Conservation (phyloP, 2,329 filamentous ascomycete genomes). For the Cladophialophora yegresii region DNA sequence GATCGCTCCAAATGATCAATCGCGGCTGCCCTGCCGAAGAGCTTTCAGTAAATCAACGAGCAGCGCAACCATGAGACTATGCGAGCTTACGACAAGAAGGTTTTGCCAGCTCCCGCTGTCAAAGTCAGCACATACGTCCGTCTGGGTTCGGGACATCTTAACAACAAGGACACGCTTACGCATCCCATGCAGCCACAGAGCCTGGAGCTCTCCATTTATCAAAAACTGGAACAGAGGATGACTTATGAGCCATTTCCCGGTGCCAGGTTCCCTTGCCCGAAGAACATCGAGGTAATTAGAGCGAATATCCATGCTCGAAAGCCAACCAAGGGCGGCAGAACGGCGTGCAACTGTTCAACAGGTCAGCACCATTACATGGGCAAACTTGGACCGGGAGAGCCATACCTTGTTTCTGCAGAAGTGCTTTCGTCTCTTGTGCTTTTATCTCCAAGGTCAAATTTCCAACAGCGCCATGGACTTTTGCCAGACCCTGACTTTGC, state of each 20-base stretch:
- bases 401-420: not conserved
- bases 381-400: not conserved
- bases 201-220: constrained; percentile 11
- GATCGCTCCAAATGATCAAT: not conserved
- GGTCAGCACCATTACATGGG: not conserved
- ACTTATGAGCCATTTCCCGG: constrained; percentile 24
- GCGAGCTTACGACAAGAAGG: not conserved
- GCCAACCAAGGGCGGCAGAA: constrained; percentile 3
- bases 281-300: constrained; percentile 25
- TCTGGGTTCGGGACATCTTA: not conserved
- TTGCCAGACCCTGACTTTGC: not conserved
- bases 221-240: constrained; percentile 15
- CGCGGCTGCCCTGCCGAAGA: not conserved
- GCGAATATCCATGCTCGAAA: constrained; percentile 22
- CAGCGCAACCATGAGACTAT: not conserved
- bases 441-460: not conserved
- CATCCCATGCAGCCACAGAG: constrained; percentile 1
- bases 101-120: not conserved
- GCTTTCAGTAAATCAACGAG: not conserved
- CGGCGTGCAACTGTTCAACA: not conserved
- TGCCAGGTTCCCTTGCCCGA: constrained; percentile 16
- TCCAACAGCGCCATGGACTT: not conserved
- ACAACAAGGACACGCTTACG: not conserved
- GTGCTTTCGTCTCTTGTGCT: not conserved
- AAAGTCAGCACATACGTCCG: not conserved